Conservation (phyloP, 2,329 filamentous ascomycete species). For the Apiospora arundinis region DNA sequence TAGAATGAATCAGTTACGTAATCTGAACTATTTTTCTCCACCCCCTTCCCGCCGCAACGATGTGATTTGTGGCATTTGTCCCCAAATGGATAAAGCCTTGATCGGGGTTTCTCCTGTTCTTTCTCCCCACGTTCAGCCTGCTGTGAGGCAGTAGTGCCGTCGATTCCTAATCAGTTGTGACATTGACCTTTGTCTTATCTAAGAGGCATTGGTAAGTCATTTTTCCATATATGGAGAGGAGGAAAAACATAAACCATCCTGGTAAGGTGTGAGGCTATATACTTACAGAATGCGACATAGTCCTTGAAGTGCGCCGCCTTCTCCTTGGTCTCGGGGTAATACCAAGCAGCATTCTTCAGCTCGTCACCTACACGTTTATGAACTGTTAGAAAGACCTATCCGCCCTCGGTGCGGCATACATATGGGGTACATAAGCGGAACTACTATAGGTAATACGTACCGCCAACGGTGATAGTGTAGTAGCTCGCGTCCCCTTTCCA, state of each 20-base stretch:
- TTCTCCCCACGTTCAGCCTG: no score
- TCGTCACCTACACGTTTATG: conserved; percentile 46
- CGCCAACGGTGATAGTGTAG: conserved; percentile 53
- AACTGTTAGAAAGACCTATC: neutral
- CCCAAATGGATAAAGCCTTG: no score
- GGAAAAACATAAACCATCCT: neutral
- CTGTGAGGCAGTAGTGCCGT: neutral
- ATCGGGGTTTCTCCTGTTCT: neutral
- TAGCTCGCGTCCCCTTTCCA: conserved; percentile 66
- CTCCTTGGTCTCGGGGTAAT: conserved; percentile 57
- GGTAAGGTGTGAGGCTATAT: neutral
- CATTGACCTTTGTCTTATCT: conserved; percentile 30
- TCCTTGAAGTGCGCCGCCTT: conserved; percentile 58
- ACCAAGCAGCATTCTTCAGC: conserved; percentile 63
- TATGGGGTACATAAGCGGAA: neutral
- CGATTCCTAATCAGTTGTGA: conserved; percentile 17
- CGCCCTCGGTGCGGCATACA: neutral
- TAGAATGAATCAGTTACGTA: neutral
- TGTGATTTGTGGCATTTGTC: neutral
- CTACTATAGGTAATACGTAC: neutral
- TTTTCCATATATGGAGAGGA: neutral
- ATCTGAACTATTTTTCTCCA: neutral
- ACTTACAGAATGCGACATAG: conserved; percentile 65
- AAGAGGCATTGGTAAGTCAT: neutral
- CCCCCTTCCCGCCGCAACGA: neutral